These are phyloP conservation scores for Seiridium unicorne DNA, from an alignment of 2,329 filamentous ascomycete species.

Conservation along the genomic window DNA sequence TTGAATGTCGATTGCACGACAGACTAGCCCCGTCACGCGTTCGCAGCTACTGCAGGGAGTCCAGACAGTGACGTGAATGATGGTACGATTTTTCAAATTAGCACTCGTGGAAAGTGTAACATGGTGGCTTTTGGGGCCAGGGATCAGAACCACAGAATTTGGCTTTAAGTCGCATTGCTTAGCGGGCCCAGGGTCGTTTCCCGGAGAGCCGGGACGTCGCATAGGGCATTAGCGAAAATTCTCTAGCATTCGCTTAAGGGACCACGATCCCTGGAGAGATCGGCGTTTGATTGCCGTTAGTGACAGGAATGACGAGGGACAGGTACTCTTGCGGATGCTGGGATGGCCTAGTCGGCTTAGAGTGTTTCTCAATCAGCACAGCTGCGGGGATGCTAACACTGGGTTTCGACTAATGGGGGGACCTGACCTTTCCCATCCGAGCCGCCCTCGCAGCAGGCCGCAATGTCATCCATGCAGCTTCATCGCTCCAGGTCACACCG, in stretches of 20 bases:
- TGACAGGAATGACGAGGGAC: not conserved
- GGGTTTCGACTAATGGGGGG: not conserved
- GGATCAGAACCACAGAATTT: not conserved
- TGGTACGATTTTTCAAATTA: not conserved
- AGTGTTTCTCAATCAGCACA: not conserved
- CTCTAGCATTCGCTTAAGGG: not conserved
- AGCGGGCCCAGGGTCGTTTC: not conserved
- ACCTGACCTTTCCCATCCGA: not conserved
- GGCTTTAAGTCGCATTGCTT: not conserved
- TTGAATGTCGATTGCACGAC: not conserved
- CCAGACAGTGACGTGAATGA: not conserved
- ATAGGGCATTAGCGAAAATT: not conserved
- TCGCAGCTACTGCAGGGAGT: not conserved
- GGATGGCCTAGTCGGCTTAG: not conserved
- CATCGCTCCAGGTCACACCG: not conserved
- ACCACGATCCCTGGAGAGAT: not conserved
- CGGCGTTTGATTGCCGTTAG: constrained; percentile 4
- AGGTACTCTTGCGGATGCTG: not conserved
- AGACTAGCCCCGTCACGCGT: not conserved
- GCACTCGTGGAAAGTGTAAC: not conserved
- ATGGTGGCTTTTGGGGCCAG: not conserved
- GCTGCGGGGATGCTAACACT: not conserved
- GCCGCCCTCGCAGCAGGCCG: not conserved
- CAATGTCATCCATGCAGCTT: not conserved
- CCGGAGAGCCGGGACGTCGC: not conserved